Evolutionary conservation across 192 early-diverging fungal species (phyloP), one percentile per base, ranked within the genome.

Genomic region (Coemansia sp.): DNA sequence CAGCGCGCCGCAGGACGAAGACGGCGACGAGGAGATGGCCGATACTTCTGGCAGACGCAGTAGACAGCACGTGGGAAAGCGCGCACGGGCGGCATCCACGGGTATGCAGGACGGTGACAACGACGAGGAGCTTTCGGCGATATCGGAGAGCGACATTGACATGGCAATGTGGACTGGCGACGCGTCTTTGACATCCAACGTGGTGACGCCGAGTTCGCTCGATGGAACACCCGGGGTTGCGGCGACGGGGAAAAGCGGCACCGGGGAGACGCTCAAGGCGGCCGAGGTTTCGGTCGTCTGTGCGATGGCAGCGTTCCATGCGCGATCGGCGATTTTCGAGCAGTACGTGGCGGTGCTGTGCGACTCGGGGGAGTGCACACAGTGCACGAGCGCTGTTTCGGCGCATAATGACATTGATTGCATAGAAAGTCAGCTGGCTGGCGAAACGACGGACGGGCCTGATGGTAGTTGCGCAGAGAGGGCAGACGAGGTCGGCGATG

Each of bases 291-390:
- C 77, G 55, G 21, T 80, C 41, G 53, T 66, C 0, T 73, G 67
- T 25, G 72, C 69, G 8, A 73, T 82, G 2, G 83, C 87, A 14
- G 81, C 80, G 22, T 89, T 86, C 59, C 85, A 89, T 41, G 82
- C 83, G 24, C 85, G 91, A 34, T 57, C 83, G 10, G 86, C 88
- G 76, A 80, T 93, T 13, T 90, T 87, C 73, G 91, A 93, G 55
- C 87, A 91, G 62, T 71, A 85, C 38, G 73, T 89, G 12, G 80
- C 88, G 6, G 72, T 69, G 9, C 34, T 89, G 2, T 91, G 75
- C 61, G 80, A 76, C 8, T 46, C 64, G 9, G 58, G 70, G 47
- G 74, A 80, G 4, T 72, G 70, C 62, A 40, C 27, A 11, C 19
- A 11, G 42, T 80, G 68, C 62, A 66, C 61, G 0, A 62, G 67